Conservation (phyloP, 2,329 filamentous ascomycete species). For the Nigrospora sphaerica region DNA sequence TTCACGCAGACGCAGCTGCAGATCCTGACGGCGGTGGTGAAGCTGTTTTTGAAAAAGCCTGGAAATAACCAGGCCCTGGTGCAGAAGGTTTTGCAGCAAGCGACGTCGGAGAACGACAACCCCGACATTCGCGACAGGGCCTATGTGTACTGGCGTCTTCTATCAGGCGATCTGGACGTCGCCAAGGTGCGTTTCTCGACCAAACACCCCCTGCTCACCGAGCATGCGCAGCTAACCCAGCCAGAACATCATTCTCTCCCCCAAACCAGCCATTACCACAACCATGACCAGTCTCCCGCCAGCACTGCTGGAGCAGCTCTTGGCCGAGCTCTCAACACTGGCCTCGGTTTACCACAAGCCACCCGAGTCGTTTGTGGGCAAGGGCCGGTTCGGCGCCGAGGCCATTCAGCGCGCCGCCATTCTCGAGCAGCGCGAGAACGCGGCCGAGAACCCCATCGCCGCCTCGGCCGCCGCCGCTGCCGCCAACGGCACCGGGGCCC, state of each 20-base stretch:
- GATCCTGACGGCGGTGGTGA: conserved; percentile 93
- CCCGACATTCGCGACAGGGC: conserved; percentile 94
- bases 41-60: conserved; percentile 95
- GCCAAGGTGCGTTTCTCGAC: conserved; percentile 58
- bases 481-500: conserved; percentile 46
- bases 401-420: conserved; percentile 93
- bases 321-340: conserved; percentile 85
- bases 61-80: conserved; percentile 85
- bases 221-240: conserved; percentile 13
- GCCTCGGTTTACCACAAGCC: conserved; percentile 98
- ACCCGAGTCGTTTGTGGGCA: conserved; percentile 94
- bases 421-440: conserved; percentile 89
- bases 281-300: conserved; percentile 88
- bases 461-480: conserved; percentile 69
- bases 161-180: conserved; percentile 85
- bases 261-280: conserved; percentile 88
- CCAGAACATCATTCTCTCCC: conserved; percentile 80
- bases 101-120: conserved; percentile 93
- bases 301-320: conserved; percentile 78
- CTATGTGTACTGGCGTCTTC: conserved; percentile 95
- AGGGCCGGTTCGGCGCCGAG: conserved; percentile 88
- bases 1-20: conserved; percentile 99
- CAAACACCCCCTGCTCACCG: not conserved
- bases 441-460: conserved; percentile 88
- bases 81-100: conserved; percentile 87